These are phyloP conservation scores for Russula ochroleuca DNA, from an alignment of 768 basidiomycete species.

Conservation along the genomic window DNA sequence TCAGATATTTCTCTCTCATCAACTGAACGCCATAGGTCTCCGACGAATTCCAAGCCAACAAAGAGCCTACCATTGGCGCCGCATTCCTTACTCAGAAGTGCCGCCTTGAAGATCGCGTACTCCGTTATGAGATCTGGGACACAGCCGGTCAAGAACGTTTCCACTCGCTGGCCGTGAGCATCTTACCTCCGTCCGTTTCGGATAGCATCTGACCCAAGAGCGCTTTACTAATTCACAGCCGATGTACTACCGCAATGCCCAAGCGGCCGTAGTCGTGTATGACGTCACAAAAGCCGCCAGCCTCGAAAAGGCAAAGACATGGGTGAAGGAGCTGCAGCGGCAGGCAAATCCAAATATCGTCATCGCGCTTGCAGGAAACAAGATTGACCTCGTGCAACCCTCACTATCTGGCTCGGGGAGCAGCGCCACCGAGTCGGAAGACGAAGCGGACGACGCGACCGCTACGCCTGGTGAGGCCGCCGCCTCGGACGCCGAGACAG, in stretches of 20 bases:
- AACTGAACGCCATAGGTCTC: conserved; percentile 53
- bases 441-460: conserved; percentile 90
- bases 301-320: conserved; percentile 97
- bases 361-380: conserved; percentile 97
- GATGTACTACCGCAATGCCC: conserved; percentile 98
- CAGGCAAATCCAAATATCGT: conserved; percentile 99
- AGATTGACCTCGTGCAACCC: conserved; percentile 82
- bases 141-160: conserved; percentile 95
- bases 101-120: conserved; percentile 86
- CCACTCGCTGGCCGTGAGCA: conserved; percentile 88
- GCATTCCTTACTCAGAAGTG: conserved; percentile 96
- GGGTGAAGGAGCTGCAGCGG: conserved; percentile 98
- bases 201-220: conserved; percentile 2
- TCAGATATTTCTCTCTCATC: background rate
- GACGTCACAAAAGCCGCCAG: conserved; percentile 95
- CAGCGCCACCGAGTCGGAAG: conserved; percentile 62
- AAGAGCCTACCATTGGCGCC: conserved; percentile 97
- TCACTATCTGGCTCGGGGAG: conserved; percentile 48
- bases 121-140: conserved; percentile 97
- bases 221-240: conserved; percentile 47
- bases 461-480: conserved; percentile 69
- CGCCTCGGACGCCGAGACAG: conserved; percentile 54
- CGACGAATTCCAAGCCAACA: conserved; percentile 98
- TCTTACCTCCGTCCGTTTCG: conserved; percentile 26
- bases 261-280: conserved; percentile 97